Percentiles rank a stretch among this genome's conserved stretches.
Evolutionary conservation across 2,329 filamentous ascomycete species (phyloP).

Genomic region (Aureobasidium sp.): DNA sequence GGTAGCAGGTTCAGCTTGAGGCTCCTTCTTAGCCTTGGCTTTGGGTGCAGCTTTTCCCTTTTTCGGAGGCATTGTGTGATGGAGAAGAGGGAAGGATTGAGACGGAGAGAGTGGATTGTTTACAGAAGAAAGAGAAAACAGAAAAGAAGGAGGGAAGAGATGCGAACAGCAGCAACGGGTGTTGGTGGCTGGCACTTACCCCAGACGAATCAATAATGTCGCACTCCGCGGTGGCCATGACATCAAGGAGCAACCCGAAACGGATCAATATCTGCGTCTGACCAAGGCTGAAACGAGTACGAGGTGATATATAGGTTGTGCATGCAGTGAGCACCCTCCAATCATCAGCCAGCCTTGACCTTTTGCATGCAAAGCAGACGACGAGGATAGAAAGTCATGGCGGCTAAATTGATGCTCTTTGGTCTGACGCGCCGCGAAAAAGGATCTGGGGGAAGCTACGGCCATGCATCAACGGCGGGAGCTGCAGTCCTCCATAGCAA

Average conservation of each 20-base stretch:
- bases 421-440: slow-evolving; percentile 1
- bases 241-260: slow-evolving; percentile 3
- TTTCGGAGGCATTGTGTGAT: slow-evolving; percentile 17
- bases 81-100: neutral
- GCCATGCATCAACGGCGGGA: neutral
- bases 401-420: neutral
- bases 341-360: neutral
- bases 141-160: neutral
- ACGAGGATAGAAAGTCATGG: neutral
- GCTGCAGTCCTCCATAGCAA: neutral
- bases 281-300: neutral
- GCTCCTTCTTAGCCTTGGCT: slow-evolving; percentile 7
- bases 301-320: neutral
- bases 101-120: neutral
- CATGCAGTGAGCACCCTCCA: neutral
- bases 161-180: neutral
- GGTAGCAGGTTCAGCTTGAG: neutral
- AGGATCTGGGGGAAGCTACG: slow-evolving; percentile 10
- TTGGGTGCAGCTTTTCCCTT: slow-evolving; percentile 13
- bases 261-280: neutral
- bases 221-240: slow-evolving; percentile 6
- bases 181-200: slow-evolving; percentile 10
- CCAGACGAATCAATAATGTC: slow-evolving; percentile 3
- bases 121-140: neutral
- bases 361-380: neutral